A percentile compares a stretch with the other conserved stretches of the same genome.
phyloP scores from a whole-genome alignment of 148 eudicot species.

The Salicornia ramosissima region DNA sequence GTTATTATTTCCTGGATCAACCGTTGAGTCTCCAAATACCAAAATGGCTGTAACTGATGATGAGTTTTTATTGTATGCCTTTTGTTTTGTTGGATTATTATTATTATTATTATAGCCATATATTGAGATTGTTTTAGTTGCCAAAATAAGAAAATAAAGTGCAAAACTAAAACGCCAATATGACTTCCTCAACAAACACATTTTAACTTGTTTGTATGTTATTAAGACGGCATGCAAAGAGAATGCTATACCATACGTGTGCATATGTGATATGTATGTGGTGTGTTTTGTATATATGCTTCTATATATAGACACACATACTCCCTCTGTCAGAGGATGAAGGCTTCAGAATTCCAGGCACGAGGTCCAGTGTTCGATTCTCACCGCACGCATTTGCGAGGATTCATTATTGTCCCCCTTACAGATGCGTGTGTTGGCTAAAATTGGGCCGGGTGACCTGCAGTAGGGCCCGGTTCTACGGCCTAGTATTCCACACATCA shows the following conservation, averaged over 20 bases:
- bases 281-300: not conserved
- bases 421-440: too few relatives aligned
- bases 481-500: too few relatives aligned
- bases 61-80: not conserved
- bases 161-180: conserved; percentile 6
- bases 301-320: too few relatives aligned
- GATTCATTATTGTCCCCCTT: too few relatives aligned
- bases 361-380: too few relatives aligned
- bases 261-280: not conserved
- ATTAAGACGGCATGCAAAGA: not conserved
- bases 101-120: too few relatives aligned
- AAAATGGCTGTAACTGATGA: conserved; percentile 26
- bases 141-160: not conserved
- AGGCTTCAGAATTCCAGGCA: too few relatives aligned
- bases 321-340: too few relatives aligned
- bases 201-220: not conserved
- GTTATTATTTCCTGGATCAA: conserved; percentile 78
- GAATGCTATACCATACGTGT: not conserved
- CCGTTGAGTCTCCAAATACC: conserved; percentile 81
- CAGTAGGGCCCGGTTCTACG: too few relatives aligned
- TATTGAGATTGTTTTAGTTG: not conserved
- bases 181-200: conserved; percentile 9
- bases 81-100: conserved; percentile 1
- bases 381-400: too few relatives aligned
- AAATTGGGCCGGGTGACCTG: too few relatives aligned